Conservation (phyloP, 192 early-diverging fungal species). For the Coemansia sp. region DNA sequence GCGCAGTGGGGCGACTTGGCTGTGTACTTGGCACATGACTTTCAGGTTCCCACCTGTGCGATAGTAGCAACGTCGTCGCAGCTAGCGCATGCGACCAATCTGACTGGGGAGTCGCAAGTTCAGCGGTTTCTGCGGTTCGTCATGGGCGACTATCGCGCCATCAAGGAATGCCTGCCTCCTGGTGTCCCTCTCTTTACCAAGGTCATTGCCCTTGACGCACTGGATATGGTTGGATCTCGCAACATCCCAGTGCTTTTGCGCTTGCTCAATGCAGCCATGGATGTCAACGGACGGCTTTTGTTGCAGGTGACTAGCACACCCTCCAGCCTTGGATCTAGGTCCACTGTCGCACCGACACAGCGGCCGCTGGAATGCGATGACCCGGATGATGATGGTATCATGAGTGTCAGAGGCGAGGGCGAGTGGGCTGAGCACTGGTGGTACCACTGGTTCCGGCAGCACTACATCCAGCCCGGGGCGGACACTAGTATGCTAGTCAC, state of each 20-base stretch:
- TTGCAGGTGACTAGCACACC: conserved; percentile 51
- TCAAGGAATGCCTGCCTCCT: conserved; percentile 33
- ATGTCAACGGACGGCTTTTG: conserved; percentile 35
- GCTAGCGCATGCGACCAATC: conserved; percentile 44
- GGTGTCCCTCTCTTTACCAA: conserved; percentile 54
- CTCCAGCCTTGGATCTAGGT: conserved; percentile 33
- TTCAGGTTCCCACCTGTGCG: conserved; percentile 39
- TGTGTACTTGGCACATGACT: conserved; percentile 47
- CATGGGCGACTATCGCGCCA: conserved; percentile 50
- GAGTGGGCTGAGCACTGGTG: conserved; percentile 54
- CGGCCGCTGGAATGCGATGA: background rate
- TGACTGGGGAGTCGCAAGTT: conserved; percentile 46
- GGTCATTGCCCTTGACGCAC: conserved; percentile 42
- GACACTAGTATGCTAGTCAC: conserved; percentile 50
- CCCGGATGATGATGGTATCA: background rate
- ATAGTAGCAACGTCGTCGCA: conserved; percentile 41
- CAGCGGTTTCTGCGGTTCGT: conserved; percentile 46
- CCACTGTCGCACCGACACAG: background rate
- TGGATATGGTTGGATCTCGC: conserved; percentile 40
- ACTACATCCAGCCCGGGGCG: conserved; percentile 49
- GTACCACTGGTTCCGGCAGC: conserved; percentile 57
- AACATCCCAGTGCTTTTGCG: conserved; percentile 38
- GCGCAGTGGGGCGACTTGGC: conserved; percentile 57
- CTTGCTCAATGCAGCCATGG: conserved; percentile 28
- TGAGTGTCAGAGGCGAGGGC: conserved; percentile 15